Conservation (phyloP, 441 rosid genomes). For the Arabidopsis hybrid region DNA sequence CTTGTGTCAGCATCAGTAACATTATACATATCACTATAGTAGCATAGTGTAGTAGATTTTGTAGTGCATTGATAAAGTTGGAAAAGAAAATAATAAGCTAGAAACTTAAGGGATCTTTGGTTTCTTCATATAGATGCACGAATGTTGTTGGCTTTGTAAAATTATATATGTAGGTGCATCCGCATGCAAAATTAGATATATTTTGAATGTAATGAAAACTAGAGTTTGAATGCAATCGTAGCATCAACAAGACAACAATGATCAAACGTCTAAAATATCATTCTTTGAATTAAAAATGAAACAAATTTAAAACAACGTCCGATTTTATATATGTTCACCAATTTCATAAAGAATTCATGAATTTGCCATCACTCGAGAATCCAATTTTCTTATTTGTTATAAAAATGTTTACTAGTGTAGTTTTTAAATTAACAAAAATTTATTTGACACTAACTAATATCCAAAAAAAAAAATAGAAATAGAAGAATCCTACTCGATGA, state of each 20-base stretch:
- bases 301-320: background rate
- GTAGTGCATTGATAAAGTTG: constrained; percentile 20
- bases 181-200: background rate
- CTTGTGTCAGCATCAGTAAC: constrained; percentile 27
- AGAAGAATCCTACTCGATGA: no score
- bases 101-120: background rate
- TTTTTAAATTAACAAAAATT: background rate
- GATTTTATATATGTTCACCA: background rate
- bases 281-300: background rate
- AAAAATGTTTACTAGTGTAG: background rate
- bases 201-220: background rate
- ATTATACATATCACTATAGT: constrained; percentile 18
- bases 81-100: constrained; percentile 6
- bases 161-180: background rate
- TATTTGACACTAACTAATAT: background rate
- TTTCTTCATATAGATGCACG: background rate
- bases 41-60: constrained; percentile 19
- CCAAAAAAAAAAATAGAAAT: background rate
- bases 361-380: background rate
- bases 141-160: background rate
- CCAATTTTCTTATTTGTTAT: background rate
- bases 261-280: background rate
- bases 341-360: background rate
- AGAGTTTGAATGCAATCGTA: background rate
- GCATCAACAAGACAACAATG: background rate